A percentile compares a stretch with the other conserved stretches of the same genome.
Conservation (phyloP, 78 protist genomes). For the Capsaspora owczarzaki region DNA sequence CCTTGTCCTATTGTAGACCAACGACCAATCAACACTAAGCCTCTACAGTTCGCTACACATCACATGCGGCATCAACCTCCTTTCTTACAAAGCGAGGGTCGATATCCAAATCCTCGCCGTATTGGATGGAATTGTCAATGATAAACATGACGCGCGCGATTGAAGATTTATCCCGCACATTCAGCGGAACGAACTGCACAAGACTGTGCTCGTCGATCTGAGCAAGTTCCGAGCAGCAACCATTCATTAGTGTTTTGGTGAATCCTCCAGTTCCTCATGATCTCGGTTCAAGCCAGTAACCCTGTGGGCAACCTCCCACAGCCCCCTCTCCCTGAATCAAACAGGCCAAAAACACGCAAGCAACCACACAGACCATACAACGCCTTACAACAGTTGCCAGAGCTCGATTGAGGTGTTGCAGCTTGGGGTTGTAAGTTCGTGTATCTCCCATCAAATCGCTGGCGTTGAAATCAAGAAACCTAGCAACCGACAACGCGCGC, state of each 20-base stretch:
- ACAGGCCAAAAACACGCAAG: neutral
- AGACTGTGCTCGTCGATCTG: conserved; percentile 68
- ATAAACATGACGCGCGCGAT: conserved; percentile 12
- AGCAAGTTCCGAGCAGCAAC: no score
- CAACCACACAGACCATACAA: neutral
- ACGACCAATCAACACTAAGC: no score
- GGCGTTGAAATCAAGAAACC: neutral
- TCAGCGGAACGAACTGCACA: conserved; percentile 72
- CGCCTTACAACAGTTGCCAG: neutral
- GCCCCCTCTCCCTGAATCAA: no score
- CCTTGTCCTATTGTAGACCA: no score
- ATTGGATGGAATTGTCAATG: conserved; percentile 75
- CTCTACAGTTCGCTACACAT: no score
- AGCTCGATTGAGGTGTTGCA: conserved; percentile 4
- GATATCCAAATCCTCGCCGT: conserved; percentile 84
- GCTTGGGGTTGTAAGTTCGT: neutral
- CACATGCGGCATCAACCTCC: no score
- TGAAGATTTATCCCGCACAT: conserved; percentile 40
- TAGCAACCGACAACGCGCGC: neutral
- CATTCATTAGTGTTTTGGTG: neutral
- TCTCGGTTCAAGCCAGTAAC: no score
- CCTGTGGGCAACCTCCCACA: no score
- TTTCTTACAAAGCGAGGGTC: no score
- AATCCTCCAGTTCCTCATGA: neutral
- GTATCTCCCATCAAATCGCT: neutral